Base-by-base conservation (phyloP, 306 rosid species). In the Dalbergia oliveri region DNA sequence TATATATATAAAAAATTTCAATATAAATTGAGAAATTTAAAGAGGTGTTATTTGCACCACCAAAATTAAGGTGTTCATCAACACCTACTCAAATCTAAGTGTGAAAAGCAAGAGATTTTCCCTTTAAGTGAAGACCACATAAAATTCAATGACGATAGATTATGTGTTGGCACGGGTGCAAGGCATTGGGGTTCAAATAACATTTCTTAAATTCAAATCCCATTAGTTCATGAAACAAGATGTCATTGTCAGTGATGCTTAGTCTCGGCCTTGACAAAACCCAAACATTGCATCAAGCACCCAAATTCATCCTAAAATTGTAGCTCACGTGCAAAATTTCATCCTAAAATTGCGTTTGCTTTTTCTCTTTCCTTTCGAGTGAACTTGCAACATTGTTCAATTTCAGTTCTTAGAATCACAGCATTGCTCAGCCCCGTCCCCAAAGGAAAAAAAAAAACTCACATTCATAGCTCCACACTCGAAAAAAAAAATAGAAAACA, bases 201-300 rank as follows among this genome's bases (percentile, higher is more conserved):
- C 31, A 26, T 1, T 26, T 26, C 3, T 1, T 2, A 72, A 80
- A 49, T 71, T 19, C 44, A 31, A 61, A 39, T 35, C 19, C 56
- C 19, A 56, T 5, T 21, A 23, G 10, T 8, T 43, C 69, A 60
- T 41, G 69, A 74, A 49, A 62, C 34, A 34, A 76, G 35, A 68
- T 57, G 72, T 31, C n/a, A 75, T 14, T 59, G 31, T 56, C 53
- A 54, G n/a, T 41, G 5, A 77, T 37, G 53, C 59, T 58, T 34
- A 18, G 31, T 8, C 56, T 54, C 56, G 47, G 62, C 56, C 58
- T 21, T 9, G 67, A 15, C 75, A 11, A 59, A 21, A 7, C 39
- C 63, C 16, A 53, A 77, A 11, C 8, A 23, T 51, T 50, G 57
- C 49, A 15, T 58, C 56, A 71, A 60, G 60, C 51, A 49, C 50